Base-by-base conservation (phyloP, 495 filamentous ascomycete species). In the Neurospora sp. region DNA sequence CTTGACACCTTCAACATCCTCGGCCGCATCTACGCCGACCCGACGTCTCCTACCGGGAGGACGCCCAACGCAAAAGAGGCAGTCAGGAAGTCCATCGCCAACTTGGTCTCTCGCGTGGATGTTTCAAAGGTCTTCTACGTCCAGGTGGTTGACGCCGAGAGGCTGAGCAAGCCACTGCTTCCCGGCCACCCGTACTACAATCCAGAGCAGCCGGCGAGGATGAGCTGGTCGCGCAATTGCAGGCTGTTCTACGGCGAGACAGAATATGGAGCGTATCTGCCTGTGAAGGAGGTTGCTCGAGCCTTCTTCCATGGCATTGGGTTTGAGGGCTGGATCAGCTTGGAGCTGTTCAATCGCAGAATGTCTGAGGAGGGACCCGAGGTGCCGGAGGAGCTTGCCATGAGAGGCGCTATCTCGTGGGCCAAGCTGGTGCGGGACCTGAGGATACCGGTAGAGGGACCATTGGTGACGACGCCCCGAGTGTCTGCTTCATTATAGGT, bases 1-100 rank as follows among this genome's bases (percentile, higher is more conserved):
- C 85, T 94, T 18, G 92, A 94, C 81, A 92, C 91, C 0, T 96
- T 92, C 80, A 93, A 96, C 81, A 92, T 94, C 61, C 90, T 90
- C 1, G 92, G 88, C 1, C 83, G 90, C 41, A 87, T 93, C 35
- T 96, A 89, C 75, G 92, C 90, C 2, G 91, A 96, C 74, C 91
- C 91, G 0, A 81, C 89, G 1, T 75, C 81, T 1, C 74, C 83
- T 8, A 77, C 83, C 0, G 91, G 92, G 3, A 82, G 82, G 39
- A 88, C 84, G 0, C 77, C 82, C 12, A 85, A 91, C 74, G 91
- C 90, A 6, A 89, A 91, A 0, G 82, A 80, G 2, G 86, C 87
- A 9, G 81, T 93, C 16, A 79, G 81, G 27, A 82, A 81, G 11
- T 91, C 89, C 5, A 81, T 96, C 46, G 78, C 81, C 10, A 82